Evolutionary conservation across 306 rosid species (phyloP).

Genomic region (Sophora flavescens): DNA sequence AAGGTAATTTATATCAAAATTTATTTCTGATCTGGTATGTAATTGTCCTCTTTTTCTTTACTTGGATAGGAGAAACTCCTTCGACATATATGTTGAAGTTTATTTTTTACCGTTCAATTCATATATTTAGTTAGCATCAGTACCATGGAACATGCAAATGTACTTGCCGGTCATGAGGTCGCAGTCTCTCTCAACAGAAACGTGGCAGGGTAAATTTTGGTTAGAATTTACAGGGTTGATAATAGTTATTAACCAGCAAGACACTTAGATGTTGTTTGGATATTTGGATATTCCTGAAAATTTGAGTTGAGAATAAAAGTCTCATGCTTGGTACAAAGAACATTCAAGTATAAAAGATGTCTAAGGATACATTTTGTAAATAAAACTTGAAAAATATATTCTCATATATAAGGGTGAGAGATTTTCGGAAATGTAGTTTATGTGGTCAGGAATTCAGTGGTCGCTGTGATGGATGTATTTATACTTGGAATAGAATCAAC

Average conservation of each 20-base stretch:
- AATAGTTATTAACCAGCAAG: neutral
- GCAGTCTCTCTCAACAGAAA: slow-evolving; percentile 10
- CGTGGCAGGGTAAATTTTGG: neutral
- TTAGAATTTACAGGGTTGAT: neutral
- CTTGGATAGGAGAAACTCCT: neutral
- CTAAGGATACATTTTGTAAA: no score
- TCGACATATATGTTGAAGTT: neutral
- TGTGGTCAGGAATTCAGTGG: neutral
- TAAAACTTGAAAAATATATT: no score
- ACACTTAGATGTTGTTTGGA: neutral
- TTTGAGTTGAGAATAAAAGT: no score
- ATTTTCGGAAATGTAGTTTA: no score
- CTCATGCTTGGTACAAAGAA: no score
- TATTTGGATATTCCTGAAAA: no score
- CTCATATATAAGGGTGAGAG: no score
- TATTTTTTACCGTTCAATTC: neutral
- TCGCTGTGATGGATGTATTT: neutral
- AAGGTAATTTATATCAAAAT: slow-evolving; percentile 13
- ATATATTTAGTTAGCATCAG: neutral
- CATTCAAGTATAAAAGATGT: no score
- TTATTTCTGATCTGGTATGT: neutral
- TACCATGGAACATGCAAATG: neutral
- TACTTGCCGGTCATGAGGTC: neutral
- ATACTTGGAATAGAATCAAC: slow-evolving; percentile 2
- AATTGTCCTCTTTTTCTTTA: neutral